Percentiles rank a stretch among this genome's conserved stretches.
Evolutionary conservation across 345 rosid species (phyloP).

Genomic region (Euphorbia lathyris): DNA sequence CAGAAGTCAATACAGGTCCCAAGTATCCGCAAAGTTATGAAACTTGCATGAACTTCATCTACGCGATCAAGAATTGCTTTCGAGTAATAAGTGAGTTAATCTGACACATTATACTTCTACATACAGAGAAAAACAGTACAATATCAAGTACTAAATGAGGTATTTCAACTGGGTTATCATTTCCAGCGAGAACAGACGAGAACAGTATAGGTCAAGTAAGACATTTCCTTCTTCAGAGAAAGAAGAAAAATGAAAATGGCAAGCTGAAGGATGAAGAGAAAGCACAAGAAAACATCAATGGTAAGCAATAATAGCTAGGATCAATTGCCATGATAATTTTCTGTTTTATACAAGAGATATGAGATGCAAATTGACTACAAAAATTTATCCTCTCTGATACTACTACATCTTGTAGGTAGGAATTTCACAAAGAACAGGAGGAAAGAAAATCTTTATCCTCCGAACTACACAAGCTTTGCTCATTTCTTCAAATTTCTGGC

Average conservation of each 20-base stretch:
- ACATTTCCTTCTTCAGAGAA: neutral
- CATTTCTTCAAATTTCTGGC: neutral
- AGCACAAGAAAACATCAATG: neutral
- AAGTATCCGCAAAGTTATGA: slow-evolving; percentile 5
- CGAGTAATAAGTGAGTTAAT: slow-evolving; percentile 7
- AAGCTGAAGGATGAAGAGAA: slow-evolving; percentile 5
- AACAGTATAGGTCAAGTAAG: neutral
- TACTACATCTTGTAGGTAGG: neutral
- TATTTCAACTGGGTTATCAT: neutral
- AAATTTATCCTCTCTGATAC: too few relatives aligned
- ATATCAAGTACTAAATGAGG: neutral
- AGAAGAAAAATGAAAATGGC: neutral
- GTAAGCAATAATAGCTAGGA: neutral
- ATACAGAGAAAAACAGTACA: neutral
- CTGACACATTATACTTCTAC: neutral
- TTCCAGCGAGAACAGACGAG: neutral
- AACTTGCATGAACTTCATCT: neutral
- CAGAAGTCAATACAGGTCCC: neutral
- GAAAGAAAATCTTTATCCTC: neutral
- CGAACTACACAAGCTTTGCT: neutral
- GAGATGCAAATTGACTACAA: too few relatives aligned
- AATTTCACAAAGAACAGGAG: neutral
- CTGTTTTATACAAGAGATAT: too few relatives aligned
- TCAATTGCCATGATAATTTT: neutral
- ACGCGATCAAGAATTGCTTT: neutral